Percentiles rank a stretch among this genome's conserved stretches.
Conservation (phyloP, 1,139 yeast genomes). For the Martiniozyma asiatica region DNA sequence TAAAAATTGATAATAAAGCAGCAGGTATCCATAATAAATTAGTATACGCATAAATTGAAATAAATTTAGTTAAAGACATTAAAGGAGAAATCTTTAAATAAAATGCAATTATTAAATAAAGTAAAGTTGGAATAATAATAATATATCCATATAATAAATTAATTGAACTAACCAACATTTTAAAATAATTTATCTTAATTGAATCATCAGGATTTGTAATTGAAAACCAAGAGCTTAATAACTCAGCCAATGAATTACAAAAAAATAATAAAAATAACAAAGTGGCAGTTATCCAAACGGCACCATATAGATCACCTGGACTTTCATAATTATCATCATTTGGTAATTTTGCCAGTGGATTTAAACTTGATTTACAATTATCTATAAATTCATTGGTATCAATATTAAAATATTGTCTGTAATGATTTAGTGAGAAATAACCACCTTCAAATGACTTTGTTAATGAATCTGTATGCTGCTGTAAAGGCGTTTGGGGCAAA, state of each 20-base stretch:
- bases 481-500: not conserved
- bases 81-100: conserved; percentile 29
- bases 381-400: conserved; percentile 47
- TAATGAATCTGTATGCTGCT: not conserved
- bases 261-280: conserved; percentile 63
- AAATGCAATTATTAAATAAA: conserved; percentile 38
- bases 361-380: conserved; percentile 32
- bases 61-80: conserved; percentile 29
- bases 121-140: conserved; percentile 42
- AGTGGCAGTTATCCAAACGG: conserved; percentile 77
- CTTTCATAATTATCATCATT: conserved; percentile 27
- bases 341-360: conserved; percentile 29
- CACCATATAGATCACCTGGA: conserved; percentile 62
- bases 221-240: conserved; percentile 32
- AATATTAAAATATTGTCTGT: conserved; percentile 50
- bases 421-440: conserved; percentile 43
- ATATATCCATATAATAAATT: conserved; percentile 64
- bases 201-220: conserved; percentile 20
- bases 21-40: conserved; percentile 73
- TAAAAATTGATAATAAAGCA: conserved; percentile 42
- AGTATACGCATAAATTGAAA: conserved; percentile 70
- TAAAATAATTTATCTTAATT: conserved; percentile 29
- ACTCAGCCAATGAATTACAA: conserved; percentile 53
- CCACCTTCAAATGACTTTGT: conserved; percentile 25
- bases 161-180: conserved; percentile 53